Evolutionary conservation across 2,329 filamentous ascomycete species (phyloP).

Genomic region (Aspergillus nomiae): DNA sequence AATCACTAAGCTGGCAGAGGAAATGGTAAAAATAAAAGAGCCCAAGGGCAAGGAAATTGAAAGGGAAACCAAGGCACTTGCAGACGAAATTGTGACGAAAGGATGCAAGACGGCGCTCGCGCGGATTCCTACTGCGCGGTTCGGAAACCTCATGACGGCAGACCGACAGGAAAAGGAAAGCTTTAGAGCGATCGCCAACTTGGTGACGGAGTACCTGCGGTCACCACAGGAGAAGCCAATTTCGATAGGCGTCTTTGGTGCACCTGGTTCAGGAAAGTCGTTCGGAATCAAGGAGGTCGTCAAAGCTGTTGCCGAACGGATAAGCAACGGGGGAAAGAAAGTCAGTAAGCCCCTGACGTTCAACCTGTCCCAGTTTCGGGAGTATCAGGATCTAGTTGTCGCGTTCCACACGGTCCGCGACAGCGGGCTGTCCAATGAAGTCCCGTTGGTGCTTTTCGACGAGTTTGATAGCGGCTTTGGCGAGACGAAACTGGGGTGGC

Average conservation of each 20-base stretch:
- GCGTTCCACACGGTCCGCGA: constrained; percentile 6
- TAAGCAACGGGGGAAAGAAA: background rate
- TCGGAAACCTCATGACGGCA: constrained; percentile 2
- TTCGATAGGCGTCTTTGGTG: constrained; percentile 7
- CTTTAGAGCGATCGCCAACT: constrained; percentile 6
- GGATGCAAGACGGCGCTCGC: background rate
- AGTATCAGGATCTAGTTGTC: background rate
- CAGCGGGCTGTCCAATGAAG: background rate
- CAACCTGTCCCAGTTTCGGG: constrained; percentile 8
- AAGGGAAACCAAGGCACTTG: background rate
- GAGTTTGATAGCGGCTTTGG: constrained; percentile 3
- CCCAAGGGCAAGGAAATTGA: no score
- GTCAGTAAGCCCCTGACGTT: background rate
- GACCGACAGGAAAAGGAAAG: constrained; percentile 5
- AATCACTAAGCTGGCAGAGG: no score
- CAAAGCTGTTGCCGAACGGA: background rate
- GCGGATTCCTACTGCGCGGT: background rate
- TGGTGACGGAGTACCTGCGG: background rate
- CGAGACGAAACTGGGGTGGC: constrained; percentile 1
- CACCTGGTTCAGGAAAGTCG: constrained; percentile 7
- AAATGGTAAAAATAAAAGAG: no score
- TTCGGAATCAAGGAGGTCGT: constrained; percentile 1
- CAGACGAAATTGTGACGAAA: background rate
- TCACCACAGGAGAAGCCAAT: background rate
- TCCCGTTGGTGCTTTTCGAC: constrained; percentile 5